Conservation (phyloP, 208 protist species). For the Novymonas esmeraldas region DNA sequence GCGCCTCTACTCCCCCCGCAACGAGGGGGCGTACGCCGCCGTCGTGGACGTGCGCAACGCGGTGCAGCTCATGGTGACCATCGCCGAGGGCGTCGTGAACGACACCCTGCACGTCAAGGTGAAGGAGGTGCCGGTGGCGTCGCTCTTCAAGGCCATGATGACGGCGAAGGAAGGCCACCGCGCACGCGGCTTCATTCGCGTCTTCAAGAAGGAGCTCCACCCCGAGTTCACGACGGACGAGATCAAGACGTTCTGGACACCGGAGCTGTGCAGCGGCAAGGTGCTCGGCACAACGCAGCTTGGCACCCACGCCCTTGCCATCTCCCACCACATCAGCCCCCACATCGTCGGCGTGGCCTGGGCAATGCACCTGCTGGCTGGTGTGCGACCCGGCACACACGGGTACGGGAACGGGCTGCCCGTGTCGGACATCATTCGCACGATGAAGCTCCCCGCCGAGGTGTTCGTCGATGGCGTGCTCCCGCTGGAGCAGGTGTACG, state of each 20-base stretch:
- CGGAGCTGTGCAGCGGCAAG: slow-evolving; percentile 85
- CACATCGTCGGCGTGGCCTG: slow-evolving; percentile 89
- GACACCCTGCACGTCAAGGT: slow-evolving; percentile 67
- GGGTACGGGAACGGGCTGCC: slow-evolving; percentile 85
- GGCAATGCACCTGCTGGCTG: slow-evolving; percentile 86
- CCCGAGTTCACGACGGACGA: slow-evolving; percentile 65
- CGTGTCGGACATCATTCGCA: slow-evolving; percentile 82
- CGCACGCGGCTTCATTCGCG: slow-evolving; percentile 76
- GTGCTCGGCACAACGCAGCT: slow-evolving; percentile 76
- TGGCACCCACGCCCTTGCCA: slow-evolving; percentile 69
- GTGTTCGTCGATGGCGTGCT: slow-evolving; percentile 79
- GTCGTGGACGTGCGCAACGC: slow-evolving; percentile 87
- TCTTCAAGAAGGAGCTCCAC: slow-evolving; percentile 68
- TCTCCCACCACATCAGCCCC: slow-evolving; percentile 80
- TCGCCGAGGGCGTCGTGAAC: slow-evolving; percentile 77
- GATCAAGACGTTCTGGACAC: slow-evolving; percentile 77
- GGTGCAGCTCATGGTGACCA: slow-evolving; percentile 88
- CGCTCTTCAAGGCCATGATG: slow-evolving; percentile 88
- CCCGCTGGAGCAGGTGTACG: slow-evolving; percentile 84
- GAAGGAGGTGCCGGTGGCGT: slow-evolving; percentile 74
- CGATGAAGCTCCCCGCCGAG: slow-evolving; percentile 69
- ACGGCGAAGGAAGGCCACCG: slow-evolving; percentile 66
- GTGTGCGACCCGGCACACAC: slow-evolving; percentile 62
- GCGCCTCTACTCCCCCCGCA: slow-evolving; percentile 45
- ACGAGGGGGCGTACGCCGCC: slow-evolving; percentile 82